phyloP scores from a whole-genome alignment of 2,329 filamentous ascomycete species.

The Dactylellina sp. region DNA sequence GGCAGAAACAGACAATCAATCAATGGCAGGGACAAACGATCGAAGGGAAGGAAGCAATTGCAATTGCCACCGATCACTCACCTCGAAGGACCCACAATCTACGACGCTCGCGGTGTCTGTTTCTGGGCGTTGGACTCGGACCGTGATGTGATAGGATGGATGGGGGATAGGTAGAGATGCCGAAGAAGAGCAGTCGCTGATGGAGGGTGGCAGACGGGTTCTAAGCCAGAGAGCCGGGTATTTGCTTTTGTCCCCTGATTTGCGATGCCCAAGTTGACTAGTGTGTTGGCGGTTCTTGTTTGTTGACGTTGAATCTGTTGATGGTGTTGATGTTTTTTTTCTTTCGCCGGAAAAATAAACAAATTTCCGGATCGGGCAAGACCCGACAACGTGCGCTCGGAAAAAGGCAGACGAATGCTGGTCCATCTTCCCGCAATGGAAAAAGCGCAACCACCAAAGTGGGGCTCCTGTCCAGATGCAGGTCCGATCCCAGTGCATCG shows the following conservation, averaged over 20 bases:
- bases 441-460: conserved; percentile 6
- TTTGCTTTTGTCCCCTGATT: conserved; percentile 42
- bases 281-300: conserved; percentile 5
- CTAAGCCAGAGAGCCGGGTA: too few species aligned
- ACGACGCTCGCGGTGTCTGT: not conserved
- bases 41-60: not conserved
- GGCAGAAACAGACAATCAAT: not conserved
- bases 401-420: conserved; percentile 17
- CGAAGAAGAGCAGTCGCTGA: not conserved
- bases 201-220: not conserved
- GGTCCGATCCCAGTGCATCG: conserved; percentile 8
- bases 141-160: not conserved
- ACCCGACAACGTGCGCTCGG: conserved; percentile 19
- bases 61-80: conserved; percentile 13
- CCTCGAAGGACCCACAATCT: not conserved
- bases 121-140: too few species aligned
- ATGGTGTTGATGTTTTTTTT: conserved; percentile 42
- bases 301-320: conserved; percentile 29
- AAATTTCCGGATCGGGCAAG: conserved; percentile 26
- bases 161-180: not conserved
- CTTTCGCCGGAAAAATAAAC: conserved; percentile 31
- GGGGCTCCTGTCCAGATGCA: conserved; percentile 30
- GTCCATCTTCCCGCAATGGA: conserved; percentile 19
- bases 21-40: not conserved
- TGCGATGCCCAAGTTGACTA: not conserved